Base-by-base conservation (phyloP, 176 grass and related monocot genomes). In the Pontederia paniculata region DNA sequence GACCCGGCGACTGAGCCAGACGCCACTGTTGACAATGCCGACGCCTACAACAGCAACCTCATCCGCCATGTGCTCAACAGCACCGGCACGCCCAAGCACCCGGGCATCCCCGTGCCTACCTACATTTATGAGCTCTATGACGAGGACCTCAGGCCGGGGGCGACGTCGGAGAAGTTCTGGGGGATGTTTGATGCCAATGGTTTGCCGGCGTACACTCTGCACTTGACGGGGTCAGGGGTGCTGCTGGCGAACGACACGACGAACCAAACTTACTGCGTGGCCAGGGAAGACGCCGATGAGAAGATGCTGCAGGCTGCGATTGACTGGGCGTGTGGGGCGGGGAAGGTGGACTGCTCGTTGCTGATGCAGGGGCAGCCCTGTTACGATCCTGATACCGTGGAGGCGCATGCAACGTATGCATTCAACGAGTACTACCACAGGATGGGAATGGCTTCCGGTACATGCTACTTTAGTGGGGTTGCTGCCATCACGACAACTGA, bases 11-110 rank as follows among this genome's bases (percentile, higher is more conserved):
- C 65, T 0, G 93, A 98, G 74, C 86, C 93, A 0, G 93, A 91
- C 62, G 93, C 93, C 13, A 98, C 81, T 22, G 22, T 70, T 0
- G 93, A 98, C 65, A 98, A 98, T 77, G 93, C 93, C 17, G 62
- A 98, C 71, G 91, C 93, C 2, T 98, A 84, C 80, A 98, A 98
- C 83, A 98, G 93, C 69, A 82, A 84, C 72, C 77, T 98, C 58
- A 91, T 98, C 65, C 80, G 83, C 4, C 93, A 98, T 69, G 93
- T 98, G 31, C 68, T 88, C 71, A 98, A 98, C 72, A 83, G 72
- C 74, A 98, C 93, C 2, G 93, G 93, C 59, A 98, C 93, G 12
- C 93, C 93, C 0, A 98, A 98, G 77, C 93, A 91, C 80, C 93
- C 93, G 0, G 93, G 93, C 0, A 70, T 98, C 2, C 60, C 86